A percentile compares a stretch with the other conserved stretches of the same genome.
These are phyloP conservation scores for Suhomyces guaymorum DNA, from an alignment of 1,139 yeast species.

Conservation along the genomic window DNA sequence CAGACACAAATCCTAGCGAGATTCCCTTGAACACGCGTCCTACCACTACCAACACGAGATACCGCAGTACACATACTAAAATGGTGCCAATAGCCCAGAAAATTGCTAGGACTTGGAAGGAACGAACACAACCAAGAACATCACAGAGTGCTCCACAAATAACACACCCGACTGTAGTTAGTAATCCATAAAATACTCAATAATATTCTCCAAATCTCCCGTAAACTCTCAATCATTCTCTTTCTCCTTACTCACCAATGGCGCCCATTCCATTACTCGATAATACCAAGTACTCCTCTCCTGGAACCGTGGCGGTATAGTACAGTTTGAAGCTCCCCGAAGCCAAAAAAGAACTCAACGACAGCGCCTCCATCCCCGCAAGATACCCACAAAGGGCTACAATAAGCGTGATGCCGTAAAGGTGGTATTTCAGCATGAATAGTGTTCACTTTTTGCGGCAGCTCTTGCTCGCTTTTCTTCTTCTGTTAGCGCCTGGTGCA, in stretches of 20 bases:
- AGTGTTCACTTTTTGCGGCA: too few species aligned
- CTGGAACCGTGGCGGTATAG: slow-evolving; percentile 23
- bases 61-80: slow-evolving; percentile 28
- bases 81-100: slow-evolving; percentile 33
- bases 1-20: slow-evolving; percentile 33
- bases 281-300: slow-evolving; percentile 30
- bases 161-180: slow-evolving; percentile 32
- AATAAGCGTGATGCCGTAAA: slow-evolving; percentile 16
- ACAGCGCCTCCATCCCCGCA: slow-evolving; percentile 34
- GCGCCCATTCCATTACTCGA: slow-evolving; percentile 38
- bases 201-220: neutral
- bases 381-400: slow-evolving; percentile 31
- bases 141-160: slow-evolving; percentile 35
- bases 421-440: slow-evolving; percentile 12
- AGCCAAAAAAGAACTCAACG: slow-evolving; percentile 27
- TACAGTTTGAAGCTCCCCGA: slow-evolving; percentile 24
- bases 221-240: too few species aligned
- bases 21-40: slow-evolving; percentile 35
- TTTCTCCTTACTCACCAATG: slow-evolving; percentile 30
- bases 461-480: neutral
- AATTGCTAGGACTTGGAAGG: slow-evolving; percentile 27
- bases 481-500: neutral
- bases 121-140: slow-evolving; percentile 28
- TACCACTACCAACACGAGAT: slow-evolving; percentile 26
- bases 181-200: slow-evolving; percentile 5